These are phyloP conservation scores for Hyaloperonospora brassicae DNA, from an alignment of 352 stramenopile species.

Conservation along the genomic window DNA sequence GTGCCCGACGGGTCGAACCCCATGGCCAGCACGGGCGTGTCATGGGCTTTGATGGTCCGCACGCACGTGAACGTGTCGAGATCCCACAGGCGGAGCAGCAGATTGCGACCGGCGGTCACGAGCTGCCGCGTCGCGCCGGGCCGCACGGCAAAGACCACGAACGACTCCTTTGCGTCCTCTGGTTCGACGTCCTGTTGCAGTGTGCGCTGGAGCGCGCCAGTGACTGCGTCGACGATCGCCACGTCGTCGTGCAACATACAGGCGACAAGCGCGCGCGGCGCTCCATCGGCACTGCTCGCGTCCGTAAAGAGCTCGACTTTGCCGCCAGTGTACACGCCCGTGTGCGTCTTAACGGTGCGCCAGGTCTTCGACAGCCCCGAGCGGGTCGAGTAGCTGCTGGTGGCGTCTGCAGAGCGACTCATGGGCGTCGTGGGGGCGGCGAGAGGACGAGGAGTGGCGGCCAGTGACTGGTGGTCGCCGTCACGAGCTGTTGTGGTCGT, in stretches of 20 bases:
- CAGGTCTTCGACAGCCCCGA: conserved; percentile 74
- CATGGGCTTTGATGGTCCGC: conserved; percentile 66
- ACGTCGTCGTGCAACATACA: conserved; percentile 83
- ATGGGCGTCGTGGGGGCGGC: conserved; percentile 5
- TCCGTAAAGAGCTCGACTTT: conserved; percentile 64
- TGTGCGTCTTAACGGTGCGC: conserved; percentile 66
- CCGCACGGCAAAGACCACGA: conserved; percentile 73
- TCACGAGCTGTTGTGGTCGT: too few species aligned
- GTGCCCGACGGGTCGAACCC: conserved; percentile 86
- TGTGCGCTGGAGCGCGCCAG: conserved; percentile 61
- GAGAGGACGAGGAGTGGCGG: too few species aligned
- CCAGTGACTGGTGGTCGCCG: too few species aligned
- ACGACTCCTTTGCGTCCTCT: conserved; percentile 75
- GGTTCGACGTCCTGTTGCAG: conserved; percentile 70
- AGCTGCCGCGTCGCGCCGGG: conserved; percentile 68
- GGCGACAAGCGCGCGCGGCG: conserved; percentile 36
- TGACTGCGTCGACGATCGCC: conserved; percentile 62
- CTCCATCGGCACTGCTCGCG: conserved; percentile 10
- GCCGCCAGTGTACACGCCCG: conserved; percentile 75
- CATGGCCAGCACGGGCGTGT: conserved; percentile 81
- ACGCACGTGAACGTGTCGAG: conserved; percentile 71
- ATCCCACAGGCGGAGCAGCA: conserved; percentile 80
- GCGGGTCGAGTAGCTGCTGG: conserved; percentile 50
- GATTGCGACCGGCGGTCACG: conserved; percentile 76
- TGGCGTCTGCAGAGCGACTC: conserved; percentile 10